Evolutionary conservation across 768 basidiomycete species (phyloP).

Genomic region (Kwoniella bestiolae): DNA sequence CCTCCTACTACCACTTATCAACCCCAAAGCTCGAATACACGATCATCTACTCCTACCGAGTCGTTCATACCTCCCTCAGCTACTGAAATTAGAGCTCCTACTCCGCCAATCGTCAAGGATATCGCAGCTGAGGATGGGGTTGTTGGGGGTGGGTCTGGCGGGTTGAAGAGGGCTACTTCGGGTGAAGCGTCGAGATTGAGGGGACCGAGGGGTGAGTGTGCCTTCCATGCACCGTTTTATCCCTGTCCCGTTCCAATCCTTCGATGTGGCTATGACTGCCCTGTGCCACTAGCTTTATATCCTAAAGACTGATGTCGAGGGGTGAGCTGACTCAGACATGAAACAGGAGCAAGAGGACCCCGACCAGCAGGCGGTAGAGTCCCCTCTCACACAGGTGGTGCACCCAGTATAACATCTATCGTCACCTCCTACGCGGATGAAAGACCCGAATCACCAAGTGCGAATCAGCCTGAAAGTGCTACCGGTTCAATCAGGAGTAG

Average conservation of each 20-base stretch:
- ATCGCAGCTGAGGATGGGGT: slow-evolving; percentile 21
- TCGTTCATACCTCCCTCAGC: slow-evolving; percentile 3
- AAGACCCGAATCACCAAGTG: neutral
- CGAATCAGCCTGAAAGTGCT: slow-evolving; percentile 1
- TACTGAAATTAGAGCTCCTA: neutral
- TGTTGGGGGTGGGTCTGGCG: slow-evolving; percentile 12
- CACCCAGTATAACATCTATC: slow-evolving; percentile 11
- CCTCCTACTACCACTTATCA: neutral
- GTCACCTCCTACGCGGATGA: slow-evolving; percentile 19
- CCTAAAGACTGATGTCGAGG: too few relatives aligned
- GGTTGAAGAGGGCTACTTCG: slow-evolving; percentile 39
- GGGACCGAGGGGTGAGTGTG: slow-evolving; percentile 42
- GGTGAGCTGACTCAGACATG: neutral
- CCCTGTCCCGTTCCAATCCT: too few relatives aligned
- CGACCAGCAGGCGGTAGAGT: slow-evolving; percentile 42
- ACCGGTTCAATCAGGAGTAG: slow-evolving; percentile 8
- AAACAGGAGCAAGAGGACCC: slow-evolving; percentile 42
- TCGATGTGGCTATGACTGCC: too few relatives aligned
- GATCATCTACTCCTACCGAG: slow-evolving; percentile 14
- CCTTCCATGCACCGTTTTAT: too few relatives aligned
- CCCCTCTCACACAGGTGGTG: slow-evolving; percentile 20
- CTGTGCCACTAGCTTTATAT: too few relatives aligned
- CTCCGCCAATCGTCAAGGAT: slow-evolving; percentile 5
- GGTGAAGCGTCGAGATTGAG: slow-evolving; percentile 42
- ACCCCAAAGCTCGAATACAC: neutral